phyloP scores from a whole-genome alignment of 345 rosid species.

The Rhizophora mangle region DNA sequence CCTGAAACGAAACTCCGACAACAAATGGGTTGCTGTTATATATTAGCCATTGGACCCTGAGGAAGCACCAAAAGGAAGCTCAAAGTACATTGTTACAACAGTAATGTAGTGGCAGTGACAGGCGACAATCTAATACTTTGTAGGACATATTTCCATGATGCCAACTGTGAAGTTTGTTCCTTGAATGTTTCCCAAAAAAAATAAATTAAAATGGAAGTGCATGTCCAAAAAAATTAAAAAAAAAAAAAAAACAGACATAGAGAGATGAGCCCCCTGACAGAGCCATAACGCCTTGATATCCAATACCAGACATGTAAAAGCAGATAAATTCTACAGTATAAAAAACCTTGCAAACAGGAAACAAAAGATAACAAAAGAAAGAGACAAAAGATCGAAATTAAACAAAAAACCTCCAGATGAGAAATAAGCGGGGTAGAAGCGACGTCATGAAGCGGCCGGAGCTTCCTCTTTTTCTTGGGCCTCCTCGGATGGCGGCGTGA shows the following conservation, averaged over 20 bases:
- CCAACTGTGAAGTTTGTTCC: not conserved
- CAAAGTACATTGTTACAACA: constrained; percentile 8
- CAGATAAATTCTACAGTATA: too few species aligned
- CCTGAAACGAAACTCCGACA: constrained; percentile 21
- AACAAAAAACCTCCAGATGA: constrained; percentile 23
- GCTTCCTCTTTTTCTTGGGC: constrained; percentile 41
- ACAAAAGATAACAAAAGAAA: not conserved
- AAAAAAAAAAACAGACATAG: not conserved
- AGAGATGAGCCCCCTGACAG: not conserved
- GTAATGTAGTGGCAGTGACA: too few species aligned
- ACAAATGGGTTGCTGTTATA: constrained; percentile 10
- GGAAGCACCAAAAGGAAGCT: constrained; percentile 3
- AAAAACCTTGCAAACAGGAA: not conserved
- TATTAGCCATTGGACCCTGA: not conserved
- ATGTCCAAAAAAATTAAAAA: not conserved
- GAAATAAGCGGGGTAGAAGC: constrained; percentile 28
- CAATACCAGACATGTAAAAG: not conserved
- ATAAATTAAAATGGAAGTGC: not conserved
- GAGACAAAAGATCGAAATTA: not conserved
- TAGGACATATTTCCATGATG: not conserved
- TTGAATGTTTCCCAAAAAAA: not conserved
- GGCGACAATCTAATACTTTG: not conserved
- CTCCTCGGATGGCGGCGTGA: constrained; percentile 17
- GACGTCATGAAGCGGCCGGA: constrained; percentile 42
- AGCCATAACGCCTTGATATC: constrained; percentile 4